phyloP scores from a whole-genome alignment of 192 early-diverging fungal species.

The Rhizoclosmatium sp. region DNA sequence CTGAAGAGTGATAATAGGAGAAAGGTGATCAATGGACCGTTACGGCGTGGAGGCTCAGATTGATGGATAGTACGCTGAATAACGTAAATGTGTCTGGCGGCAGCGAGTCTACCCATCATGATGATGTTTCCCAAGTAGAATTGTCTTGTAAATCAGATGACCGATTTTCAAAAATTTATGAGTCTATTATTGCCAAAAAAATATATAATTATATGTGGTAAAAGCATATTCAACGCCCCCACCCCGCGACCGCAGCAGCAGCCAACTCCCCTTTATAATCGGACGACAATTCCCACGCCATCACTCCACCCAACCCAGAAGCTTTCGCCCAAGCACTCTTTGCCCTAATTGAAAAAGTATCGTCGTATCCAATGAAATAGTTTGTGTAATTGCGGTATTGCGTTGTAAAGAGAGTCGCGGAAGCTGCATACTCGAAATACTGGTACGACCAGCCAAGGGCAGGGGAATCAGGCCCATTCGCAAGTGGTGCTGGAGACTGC shows the following conservation, averaged over 20 bases:
- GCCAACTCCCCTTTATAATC: constrained; percentile 17
- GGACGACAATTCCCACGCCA: constrained; percentile 11
- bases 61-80: too few relatives aligned
- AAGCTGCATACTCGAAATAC: constrained; percentile 60
- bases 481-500: constrained; percentile 3
- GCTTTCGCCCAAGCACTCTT: constrained; percentile 67
- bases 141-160: too few relatives aligned
- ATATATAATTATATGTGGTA: too few relatives aligned
- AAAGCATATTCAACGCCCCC: not conserved
- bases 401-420: constrained; percentile 58
- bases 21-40: too few relatives aligned
- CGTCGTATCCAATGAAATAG: constrained; percentile 78
- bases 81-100: too few relatives aligned
- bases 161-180: too few relatives aligned
- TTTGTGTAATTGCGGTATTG: constrained; percentile 51
- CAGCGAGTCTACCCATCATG: too few relatives aligned
- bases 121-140: too few relatives aligned
- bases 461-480: constrained; percentile 47
- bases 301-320: constrained; percentile 1
- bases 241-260: not conserved
- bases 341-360: constrained; percentile 63
- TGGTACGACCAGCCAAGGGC: constrained; percentile 61
- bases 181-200: too few relatives aligned
- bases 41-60: too few relatives aligned
- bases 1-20: too few relatives aligned